Evolutionary conservation across 164 flowering plant genomes (phyloP).

Genomic region (Brasenia schreberi): DNA sequence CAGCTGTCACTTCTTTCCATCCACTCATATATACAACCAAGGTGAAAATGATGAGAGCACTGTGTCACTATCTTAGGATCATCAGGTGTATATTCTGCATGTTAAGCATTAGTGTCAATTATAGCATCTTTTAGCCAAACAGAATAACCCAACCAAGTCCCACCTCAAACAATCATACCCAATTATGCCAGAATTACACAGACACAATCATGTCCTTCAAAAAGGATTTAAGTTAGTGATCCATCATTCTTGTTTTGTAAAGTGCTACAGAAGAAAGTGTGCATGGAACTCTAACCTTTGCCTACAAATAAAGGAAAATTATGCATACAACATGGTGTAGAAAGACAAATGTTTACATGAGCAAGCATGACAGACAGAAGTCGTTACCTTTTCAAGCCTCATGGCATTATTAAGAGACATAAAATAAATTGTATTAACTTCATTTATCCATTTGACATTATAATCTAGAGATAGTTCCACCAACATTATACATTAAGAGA

Average conservation of each 20-base stretch:
- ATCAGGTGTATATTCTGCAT: constrained; percentile 79
- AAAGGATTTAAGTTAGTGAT: not conserved
- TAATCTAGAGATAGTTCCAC: too few species aligned
- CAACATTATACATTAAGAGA: too few species aligned
- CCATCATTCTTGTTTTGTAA: not conserved
- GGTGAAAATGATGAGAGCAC: constrained; percentile 91
- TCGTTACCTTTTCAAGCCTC: too few species aligned
- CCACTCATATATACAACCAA: constrained; percentile 97
- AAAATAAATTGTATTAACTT: too few species aligned
- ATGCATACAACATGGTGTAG: too few species aligned
- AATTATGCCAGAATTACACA: not conserved
- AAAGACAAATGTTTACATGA: too few species aligned
- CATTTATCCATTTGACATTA: too few species aligned
- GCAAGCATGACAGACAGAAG: too few species aligned
- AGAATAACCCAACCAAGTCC: not conserved
- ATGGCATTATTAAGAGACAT: too few species aligned
- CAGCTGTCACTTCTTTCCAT: constrained; percentile 95
- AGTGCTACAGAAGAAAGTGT: too few species aligned
- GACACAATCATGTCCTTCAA: not conserved
- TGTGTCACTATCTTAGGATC: constrained; percentile 82
- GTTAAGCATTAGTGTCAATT: not conserved
- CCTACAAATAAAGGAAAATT: too few species aligned
- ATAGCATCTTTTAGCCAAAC: not conserved
- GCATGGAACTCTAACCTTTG: too few species aligned
- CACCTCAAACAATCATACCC: not conserved